These are phyloP conservation scores for Chrysochromulina parva DNA, from an alignment of 78 protist genomes.

Conservation along the genomic window DNA sequence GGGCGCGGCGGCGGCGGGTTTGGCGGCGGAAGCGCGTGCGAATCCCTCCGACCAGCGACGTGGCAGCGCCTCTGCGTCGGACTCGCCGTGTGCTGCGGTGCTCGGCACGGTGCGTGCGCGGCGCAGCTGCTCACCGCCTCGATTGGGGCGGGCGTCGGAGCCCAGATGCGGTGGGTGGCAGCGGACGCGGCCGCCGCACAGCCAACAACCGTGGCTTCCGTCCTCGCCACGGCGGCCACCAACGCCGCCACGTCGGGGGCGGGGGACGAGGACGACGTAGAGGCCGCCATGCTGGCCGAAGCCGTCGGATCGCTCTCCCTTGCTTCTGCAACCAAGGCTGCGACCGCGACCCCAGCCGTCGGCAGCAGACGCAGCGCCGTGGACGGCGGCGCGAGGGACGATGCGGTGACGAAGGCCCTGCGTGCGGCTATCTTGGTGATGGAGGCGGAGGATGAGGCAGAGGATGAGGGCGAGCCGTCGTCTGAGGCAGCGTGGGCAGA, in stretches of 20 bases:
- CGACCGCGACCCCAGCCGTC: too few relatives aligned
- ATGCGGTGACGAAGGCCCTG: neutral
- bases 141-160: neutral
- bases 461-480: neutral
- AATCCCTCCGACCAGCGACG: neutral
- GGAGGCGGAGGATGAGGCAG: neutral
- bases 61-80: neutral
- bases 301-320: too few relatives aligned
- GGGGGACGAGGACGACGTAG: too few relatives aligned
- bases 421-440: too few relatives aligned
- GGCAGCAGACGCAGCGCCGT: too few relatives aligned
- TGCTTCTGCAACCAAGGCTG: too few relatives aligned
- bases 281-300: too few relatives aligned
- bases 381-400: neutral
- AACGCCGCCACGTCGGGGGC: too few relatives aligned
- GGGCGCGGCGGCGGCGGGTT: neutral
- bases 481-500: neutral
- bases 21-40: too few relatives aligned
- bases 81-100: neutral
- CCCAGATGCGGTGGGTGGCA: neutral
- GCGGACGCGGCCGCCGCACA: too few relatives aligned
- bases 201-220: too few relatives aligned
- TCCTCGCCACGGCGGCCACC: too few relatives aligned
- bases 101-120: neutral
- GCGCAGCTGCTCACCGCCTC: neutral